phyloP scores from a whole-genome alignment of 176 grass and related monocot genomes.

The Alopecurus myosuroides region DNA sequence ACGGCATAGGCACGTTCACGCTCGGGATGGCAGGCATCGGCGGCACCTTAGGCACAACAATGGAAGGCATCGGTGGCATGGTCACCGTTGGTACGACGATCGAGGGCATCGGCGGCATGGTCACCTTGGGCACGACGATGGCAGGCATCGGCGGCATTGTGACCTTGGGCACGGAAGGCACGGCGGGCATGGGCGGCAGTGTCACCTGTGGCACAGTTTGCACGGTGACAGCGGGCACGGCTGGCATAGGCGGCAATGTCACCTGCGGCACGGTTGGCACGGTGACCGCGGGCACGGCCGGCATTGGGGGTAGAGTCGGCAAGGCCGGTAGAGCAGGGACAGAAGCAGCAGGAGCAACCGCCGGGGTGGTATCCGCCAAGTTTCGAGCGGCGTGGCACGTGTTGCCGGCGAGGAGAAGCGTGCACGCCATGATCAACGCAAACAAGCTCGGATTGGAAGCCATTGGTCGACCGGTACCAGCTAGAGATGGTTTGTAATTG shows the following conservation, averaged over 20 bases:
- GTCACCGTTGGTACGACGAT: background rate
- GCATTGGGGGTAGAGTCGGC: background rate
- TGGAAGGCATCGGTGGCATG: background rate
- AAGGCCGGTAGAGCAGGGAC: background rate
- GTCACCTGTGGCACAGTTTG: background rate
- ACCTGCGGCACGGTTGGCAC: background rate
- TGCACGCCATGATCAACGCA: background rate
- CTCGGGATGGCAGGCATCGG: conserved; percentile 16
- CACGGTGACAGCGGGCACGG: background rate
- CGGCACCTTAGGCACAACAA: background rate
- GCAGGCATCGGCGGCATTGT: background rate
- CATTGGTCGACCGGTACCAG: too few relatives aligned
- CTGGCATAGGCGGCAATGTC: background rate
- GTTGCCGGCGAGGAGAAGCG: background rate
- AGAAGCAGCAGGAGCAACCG: background rate
- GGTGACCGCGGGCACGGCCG: background rate
- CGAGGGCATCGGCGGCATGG: background rate
- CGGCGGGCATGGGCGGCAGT: background rate
- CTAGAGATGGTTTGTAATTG: too few relatives aligned
- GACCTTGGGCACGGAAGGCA: background rate
- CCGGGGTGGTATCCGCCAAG: background rate
- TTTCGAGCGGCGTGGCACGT: background rate
- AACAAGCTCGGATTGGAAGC: conserved; percentile 1
- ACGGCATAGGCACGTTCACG: conserved; percentile 8
- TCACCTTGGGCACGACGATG: background rate